Conservation (phyloP, 1,284 basidiomycete species). For the Peniophora sp. region DNA sequence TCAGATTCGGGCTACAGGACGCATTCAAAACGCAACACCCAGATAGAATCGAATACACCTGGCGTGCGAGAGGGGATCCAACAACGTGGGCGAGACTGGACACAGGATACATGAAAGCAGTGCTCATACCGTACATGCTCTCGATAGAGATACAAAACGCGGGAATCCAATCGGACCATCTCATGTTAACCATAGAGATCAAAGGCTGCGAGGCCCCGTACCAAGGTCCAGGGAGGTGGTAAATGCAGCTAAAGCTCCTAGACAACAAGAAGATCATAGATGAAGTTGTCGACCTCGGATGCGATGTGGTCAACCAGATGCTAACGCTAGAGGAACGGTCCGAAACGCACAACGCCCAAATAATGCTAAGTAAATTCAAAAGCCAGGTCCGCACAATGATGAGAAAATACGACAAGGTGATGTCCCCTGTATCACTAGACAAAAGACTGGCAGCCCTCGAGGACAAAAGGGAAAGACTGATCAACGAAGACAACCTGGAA, state of each 20-base stretch:
- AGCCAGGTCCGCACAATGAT: not conserved
- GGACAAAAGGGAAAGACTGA: not conserved
- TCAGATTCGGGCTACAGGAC: constrained; percentile 18
- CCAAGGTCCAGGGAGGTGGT: too few species aligned
- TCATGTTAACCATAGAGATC: too few species aligned
- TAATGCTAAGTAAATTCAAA: not conserved
- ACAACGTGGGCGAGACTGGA: too few species aligned
- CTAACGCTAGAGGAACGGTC: not conserved
- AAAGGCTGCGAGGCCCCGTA: too few species aligned
- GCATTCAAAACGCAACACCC: constrained; percentile 27
- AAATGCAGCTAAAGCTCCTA: not conserved
- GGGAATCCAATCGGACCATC: too few species aligned
- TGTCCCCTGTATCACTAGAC: not conserved
- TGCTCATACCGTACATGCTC: too few species aligned
- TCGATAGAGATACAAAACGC: too few species aligned
- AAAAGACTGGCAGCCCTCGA: not conserved
- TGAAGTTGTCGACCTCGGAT: not conserved
- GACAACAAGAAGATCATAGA: not conserved
- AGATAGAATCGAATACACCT: too few species aligned
- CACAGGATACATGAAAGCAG: too few species aligned
- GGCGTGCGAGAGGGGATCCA: too few species aligned
- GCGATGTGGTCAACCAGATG: not conserved
- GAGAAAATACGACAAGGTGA: not conserved
- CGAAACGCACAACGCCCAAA: not conserved
- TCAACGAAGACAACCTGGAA: not conserved